Evolutionary conservation across 371 early-diverging fungal genomes (phyloP).

Genomic region (Syncephalastrum sp.): DNA sequence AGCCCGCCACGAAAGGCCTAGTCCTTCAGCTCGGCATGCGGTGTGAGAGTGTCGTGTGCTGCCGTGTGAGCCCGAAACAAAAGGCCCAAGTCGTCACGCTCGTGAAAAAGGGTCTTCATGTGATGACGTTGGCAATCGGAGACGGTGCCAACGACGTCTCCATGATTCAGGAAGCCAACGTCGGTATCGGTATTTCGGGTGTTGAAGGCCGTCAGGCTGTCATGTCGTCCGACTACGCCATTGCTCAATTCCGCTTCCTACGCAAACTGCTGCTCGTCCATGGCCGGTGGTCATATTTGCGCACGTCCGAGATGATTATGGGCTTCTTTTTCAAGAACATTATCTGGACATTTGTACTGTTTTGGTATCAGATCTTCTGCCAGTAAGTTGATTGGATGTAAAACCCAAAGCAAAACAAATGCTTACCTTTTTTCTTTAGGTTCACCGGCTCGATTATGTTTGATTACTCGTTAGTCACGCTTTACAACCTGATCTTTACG

Average conservation of each 20-base stretch:
- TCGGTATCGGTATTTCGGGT: constrained; percentile 92
- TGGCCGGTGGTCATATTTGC: constrained; percentile 84
- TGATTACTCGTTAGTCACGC: constrained; percentile 80
- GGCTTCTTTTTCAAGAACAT: constrained; percentile 83
- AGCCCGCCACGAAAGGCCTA: constrained; percentile 48
- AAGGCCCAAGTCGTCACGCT: constrained; percentile 82
- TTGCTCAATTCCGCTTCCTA: constrained; percentile 84
- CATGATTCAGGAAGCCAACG: constrained; percentile 92
- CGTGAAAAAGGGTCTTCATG: constrained; percentile 47
- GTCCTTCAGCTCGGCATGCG: constrained; percentile 70
- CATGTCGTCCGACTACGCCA: constrained; percentile 88
- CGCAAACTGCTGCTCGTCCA: constrained; percentile 75
- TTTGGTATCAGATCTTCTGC: constrained; percentile 82
- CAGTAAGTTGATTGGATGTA: constrained; percentile 46
- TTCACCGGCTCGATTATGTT: constrained; percentile 59
- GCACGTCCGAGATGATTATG: constrained; percentile 76
- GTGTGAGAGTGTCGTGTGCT: constrained; percentile 79
- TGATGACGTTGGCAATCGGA: constrained; percentile 83
- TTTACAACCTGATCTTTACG: constrained; percentile 82
- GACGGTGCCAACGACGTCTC: constrained; percentile 95
- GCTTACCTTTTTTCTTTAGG: constrained; percentile 11
- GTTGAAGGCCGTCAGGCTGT: constrained; percentile 95
- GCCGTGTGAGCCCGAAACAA: constrained; percentile 89
- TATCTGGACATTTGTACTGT: constrained; percentile 75
- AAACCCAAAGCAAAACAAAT: constrained; percentile 20